Evolutionary conservation across 345 rosid species (phyloP), one percentile per base, ranked within the genome.

Genomic region (Brassica cretica): DNA sequence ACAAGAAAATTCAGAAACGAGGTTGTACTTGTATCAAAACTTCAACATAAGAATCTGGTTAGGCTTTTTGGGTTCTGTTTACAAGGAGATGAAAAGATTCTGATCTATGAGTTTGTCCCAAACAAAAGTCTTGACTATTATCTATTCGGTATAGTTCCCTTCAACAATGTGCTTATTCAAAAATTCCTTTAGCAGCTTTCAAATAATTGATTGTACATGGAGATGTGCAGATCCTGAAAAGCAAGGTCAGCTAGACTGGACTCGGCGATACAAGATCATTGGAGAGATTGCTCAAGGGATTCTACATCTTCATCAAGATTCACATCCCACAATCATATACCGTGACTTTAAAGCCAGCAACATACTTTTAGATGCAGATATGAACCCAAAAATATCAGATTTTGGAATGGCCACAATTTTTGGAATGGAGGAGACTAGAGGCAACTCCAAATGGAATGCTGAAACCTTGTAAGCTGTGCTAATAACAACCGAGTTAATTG

Each of bases 341-440:
- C 63, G 63, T 58, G 63, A 58, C 14, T 58, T 58, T 5, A 58
- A 21, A 58, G 63, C 63, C 63, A 58, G 63, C 30, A 58, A 58
- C 5, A 58, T 58, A 8, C 63, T 58, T 58, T 21, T 58, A 21
- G 63, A 58, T 58, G 63, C 14, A 9, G 30, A 58, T 58, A 58
- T 27, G 29, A 27, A 27, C 29, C 29, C 29, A 27, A 58, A 19
- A 24, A 58, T 21, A 5, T 56, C 62, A 56, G 61, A 56, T 56
- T 56, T 58, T 8, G 27, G 62, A 58, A 58, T 58, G 62, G 62
- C 62, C 5, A 58, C 62, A 19, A 27, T 58, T 19, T 58, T 58
- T 10, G 14, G 62, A 58, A 58, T 58, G 62, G 62, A 58, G 27
- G 62, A 58, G 11, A 58, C 62, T 3, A 21, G 62, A 58, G 62